phyloP scores from a whole-genome alignment of 805 yeast genomes.

The Lipomyces starkeyi region DNA sequence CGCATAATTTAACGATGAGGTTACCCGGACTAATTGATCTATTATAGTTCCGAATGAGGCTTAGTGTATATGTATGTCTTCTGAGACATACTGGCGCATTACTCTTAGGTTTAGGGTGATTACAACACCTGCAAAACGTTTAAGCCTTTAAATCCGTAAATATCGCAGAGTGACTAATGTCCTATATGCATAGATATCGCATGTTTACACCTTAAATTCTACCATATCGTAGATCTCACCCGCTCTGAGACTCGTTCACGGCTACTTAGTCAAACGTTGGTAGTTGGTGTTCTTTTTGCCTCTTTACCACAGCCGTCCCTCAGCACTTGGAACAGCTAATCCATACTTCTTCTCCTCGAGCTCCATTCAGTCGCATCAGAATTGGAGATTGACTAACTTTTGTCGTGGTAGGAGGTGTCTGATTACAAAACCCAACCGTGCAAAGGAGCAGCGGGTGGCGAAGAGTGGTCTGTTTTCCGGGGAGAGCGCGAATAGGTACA shows the following conservation, averaged over 20 bases:
- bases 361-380: not conserved
- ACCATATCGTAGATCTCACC: not conserved
- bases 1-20: not conserved
- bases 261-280: too few relatives aligned
- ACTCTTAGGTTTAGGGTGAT: not conserved
- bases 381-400: not conserved
- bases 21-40: not conserved
- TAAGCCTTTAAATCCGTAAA: not conserved
- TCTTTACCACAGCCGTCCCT: not conserved
- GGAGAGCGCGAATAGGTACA: not conserved
- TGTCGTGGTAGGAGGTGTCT: not conserved
- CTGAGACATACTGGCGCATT: too few relatives aligned
- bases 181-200: not conserved
- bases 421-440: not conserved
- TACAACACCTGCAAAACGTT: not conserved
- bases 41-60: slow-evolving; percentile 1
- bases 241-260: not conserved
- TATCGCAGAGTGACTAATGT: too few relatives aligned
- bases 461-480: not conserved
- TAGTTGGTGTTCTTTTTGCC: too few relatives aligned
- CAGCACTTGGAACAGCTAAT: not conserved
- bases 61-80: not conserved
- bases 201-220: not conserved
- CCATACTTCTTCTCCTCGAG: not conserved
- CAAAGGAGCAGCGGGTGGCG: not conserved